These are phyloP conservation scores for Kazachstania bromeliacearum DNA, from an alignment of 805 yeast genomes.

Conservation along the genomic window DNA sequence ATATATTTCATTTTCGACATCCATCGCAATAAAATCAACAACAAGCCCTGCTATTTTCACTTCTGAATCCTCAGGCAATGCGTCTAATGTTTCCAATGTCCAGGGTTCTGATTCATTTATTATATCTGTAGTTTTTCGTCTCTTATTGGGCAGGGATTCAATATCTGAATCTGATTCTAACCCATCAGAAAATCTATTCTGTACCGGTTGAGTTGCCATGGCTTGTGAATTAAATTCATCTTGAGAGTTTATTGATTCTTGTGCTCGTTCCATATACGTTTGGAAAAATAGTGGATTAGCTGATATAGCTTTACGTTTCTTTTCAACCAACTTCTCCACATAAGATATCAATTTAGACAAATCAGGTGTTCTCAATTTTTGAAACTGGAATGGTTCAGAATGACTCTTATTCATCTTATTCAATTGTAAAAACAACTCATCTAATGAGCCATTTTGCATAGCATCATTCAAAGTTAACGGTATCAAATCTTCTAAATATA, in stretches of 20 bases:
- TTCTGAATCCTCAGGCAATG: background rate
- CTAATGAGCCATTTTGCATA: no score
- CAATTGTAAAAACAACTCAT: no score
- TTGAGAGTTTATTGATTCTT: slow-evolving; percentile 3
- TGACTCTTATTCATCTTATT: no score
- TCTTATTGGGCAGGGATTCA: no score
- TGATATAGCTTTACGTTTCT: background rate
- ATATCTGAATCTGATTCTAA: no score
- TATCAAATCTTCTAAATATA: slow-evolving; percentile 10
- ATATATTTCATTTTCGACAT: background rate
- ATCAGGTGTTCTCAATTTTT: no score
- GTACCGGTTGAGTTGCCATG: slow-evolving; percentile 7
- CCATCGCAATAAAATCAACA: background rate
- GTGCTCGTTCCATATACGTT: background rate
- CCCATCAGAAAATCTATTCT: no score
- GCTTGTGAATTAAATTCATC: slow-evolving; percentile 14
- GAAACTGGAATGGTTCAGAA: no score
- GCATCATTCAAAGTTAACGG: slow-evolving; percentile 9
- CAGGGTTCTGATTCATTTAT: background rate
- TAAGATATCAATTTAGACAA: no score
- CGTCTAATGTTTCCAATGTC: background rate
- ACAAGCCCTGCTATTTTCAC: background rate
- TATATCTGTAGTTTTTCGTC: background rate
- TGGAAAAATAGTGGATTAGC: slow-evolving; percentile 12
- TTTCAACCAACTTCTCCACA: background rate